Conservation (phyloP, 805 yeast genomes). For the Schizosaccharomyces japonicus region DNA sequence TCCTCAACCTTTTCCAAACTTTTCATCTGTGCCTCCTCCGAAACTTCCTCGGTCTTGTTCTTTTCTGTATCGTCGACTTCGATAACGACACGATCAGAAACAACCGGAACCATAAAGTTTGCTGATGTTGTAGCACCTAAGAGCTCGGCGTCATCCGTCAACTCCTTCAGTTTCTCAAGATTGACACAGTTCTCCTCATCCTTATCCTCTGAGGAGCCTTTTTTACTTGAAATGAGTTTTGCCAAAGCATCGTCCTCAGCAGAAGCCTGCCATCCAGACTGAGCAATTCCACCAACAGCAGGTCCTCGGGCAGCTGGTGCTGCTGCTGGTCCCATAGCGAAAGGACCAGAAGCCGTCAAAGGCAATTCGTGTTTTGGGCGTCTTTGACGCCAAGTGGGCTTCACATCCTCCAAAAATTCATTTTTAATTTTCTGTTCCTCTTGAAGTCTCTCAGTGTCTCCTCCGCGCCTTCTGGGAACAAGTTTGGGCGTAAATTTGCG, state of each 20-base stretch:
- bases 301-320: not conserved
- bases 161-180: not conserved
- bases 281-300: not conserved
- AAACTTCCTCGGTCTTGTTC: not conserved
- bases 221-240: not conserved
- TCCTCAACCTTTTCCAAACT: not conserved
- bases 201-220: not conserved
- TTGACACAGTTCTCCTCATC: not conserved
- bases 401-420: not conserved
- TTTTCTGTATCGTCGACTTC: not conserved
- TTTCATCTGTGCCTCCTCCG: not conserved
- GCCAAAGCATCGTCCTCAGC: not conserved
- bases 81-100: not conserved
- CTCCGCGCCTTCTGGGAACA: not conserved
- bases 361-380: not conserved
- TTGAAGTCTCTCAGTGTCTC: not conserved
- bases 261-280: not conserved
- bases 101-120: not conserved
- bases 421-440: not conserved
- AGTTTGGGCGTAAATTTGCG: conserved; percentile 1
- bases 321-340: not conserved
- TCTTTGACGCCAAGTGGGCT: not conserved
- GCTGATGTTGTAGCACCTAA: not conserved
- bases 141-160: not conserved
- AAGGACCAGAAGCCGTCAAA: conserved; percentile 1